phyloP scores from a whole-genome alignment of 495 filamentous ascomycete genomes.

The Elasticomyces elasticus region DNA sequence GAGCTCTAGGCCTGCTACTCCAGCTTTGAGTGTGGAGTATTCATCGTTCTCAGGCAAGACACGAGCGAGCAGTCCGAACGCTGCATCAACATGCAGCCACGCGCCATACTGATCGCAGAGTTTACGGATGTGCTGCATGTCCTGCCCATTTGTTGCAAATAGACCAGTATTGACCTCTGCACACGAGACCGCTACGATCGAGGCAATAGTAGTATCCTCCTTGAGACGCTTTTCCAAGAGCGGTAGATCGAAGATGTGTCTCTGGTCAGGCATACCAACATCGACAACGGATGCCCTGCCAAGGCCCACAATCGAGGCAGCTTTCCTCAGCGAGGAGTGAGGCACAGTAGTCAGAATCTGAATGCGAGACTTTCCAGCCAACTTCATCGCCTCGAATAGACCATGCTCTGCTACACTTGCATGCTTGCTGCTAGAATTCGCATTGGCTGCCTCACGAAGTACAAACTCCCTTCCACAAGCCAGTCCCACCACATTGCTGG shows the following conservation, averaged over 20 bases:
- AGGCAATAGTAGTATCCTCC: conserved; percentile 44
- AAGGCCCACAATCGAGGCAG: conserved; percentile 69
- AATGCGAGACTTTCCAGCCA: conserved; percentile 53
- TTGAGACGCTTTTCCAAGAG: conserved; percentile 45
- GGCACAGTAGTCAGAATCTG: conserved; percentile 70
- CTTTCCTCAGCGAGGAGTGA: conserved; percentile 75
- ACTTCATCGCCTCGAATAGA: conserved; percentile 53
- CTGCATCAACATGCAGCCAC: conserved; percentile 90
- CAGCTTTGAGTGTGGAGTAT: conserved; percentile 46
- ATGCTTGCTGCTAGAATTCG: conserved; percentile 21
- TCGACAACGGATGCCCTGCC: conserved; percentile 59
- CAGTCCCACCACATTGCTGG: conserved; percentile 71
- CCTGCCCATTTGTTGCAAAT: conserved; percentile 56
- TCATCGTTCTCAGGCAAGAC: conserved; percentile 41
- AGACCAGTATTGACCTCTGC: conserved; percentile 87
- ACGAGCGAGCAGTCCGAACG: conserved; percentile 78
- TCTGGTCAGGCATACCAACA: conserved; percentile 42
- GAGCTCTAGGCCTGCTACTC: conserved; percentile 60
- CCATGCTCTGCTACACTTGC: conserved; percentile 58
- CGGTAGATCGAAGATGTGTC: conserved; percentile 59
- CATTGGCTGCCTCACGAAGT: conserved; percentile 37
- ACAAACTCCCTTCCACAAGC: conserved; percentile 66
- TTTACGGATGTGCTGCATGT: conserved; percentile 53
- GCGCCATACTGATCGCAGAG: conserved; percentile 65
- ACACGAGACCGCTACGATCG: conserved; percentile 67